These are phyloP conservation scores for Polygonum maritimum DNA, from an alignment of 148 eudicot genomes.

Conservation along the genomic window DNA sequence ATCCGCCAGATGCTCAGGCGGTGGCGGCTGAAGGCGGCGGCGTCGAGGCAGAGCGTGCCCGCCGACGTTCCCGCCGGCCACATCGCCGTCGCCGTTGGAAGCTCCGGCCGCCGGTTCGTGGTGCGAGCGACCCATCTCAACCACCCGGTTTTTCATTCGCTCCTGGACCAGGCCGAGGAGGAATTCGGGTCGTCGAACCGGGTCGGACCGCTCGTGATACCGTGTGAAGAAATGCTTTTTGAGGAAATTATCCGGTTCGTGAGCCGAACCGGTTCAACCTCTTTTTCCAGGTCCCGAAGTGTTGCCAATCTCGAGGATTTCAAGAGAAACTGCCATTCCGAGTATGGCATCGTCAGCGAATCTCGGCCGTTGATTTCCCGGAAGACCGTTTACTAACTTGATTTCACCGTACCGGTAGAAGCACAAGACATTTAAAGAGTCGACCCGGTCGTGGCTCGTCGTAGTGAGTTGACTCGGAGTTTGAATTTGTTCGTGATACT, in stretches of 20 bases:
- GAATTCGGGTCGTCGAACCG: conserved; percentile 54
- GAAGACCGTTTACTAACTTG: background rate
- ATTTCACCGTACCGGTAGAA: background rate
- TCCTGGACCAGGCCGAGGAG: conserved; percentile 57
- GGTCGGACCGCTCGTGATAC: conserved; percentile 58
- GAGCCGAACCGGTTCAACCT: conserved; percentile 37
- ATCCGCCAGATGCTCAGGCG: conserved; percentile 58
- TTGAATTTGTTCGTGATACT: background rate
- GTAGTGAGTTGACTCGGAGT: background rate
- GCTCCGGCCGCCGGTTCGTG: conserved; percentile 37
- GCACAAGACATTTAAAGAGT: background rate
- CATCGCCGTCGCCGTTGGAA: conserved; percentile 62
- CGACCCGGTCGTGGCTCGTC: background rate
- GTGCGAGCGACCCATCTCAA: conserved; percentile 57
- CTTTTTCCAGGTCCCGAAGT: background rate
- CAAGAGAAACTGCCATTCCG: background rate
- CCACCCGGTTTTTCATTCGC: conserved; percentile 62
- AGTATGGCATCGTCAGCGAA: background rate
- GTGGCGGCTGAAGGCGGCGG: conserved; percentile 56
- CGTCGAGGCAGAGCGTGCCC: conserved; percentile 27
- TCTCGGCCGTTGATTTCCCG: background rate
- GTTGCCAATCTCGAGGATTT: background rate
- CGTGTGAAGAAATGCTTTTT: conserved; percentile 67
- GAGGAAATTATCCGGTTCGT: conserved; percentile 61
- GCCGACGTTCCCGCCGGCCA: conserved; percentile 82